Evolutionary conservation across 2,329 filamentous ascomycete species (phyloP), one percentile per base, ranked within the genome.

Genomic region (Paecilomyces sp.): DNA sequence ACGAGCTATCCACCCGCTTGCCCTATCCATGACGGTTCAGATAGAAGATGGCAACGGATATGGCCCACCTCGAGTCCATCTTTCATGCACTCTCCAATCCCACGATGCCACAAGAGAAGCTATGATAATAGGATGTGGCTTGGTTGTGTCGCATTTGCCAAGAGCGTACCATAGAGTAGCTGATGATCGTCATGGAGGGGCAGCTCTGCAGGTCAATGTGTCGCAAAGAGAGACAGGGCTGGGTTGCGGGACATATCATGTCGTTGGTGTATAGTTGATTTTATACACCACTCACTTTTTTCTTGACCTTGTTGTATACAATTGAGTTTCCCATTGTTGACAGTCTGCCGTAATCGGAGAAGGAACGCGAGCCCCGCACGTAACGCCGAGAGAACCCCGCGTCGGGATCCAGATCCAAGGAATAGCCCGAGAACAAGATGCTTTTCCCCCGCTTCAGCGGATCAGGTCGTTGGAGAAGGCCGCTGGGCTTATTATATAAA

Each of bases 401-500:
- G 51, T 22, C 51, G 51, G 51, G 12, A 25, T 25, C 22, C 22
- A 12, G 22, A 22, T 22, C 22, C 22, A 22, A 22, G 51, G 22
- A 28, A n/a, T n/a, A 15, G 15, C 41, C 36, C 36, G 15, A 47
- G 15, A n/a, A 47, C 36, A 3, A 53, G 51, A 13, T 30, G 3
- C 6, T 28, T 28, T 24, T n/a, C 28, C 51, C 51, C 51, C 51
- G 51, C 51, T 53, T 30, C 51, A 30, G 51, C 51, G 51, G 51
- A 52, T 52, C 28, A 30, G 41, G 28, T 50, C 36, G 50, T 58
- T 58, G 57, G 57, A 58, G 57, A 58, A 58, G 56, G 33, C n/a
- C 22, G 6, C 3, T 9, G 36, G 30, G 13, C 55, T n/a, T 54
- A 54, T 61, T 61, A 61, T 62, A 57, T 62, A 59, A 62, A 33